phyloP scores from a whole-genome alignment of 257 asterid species.

The Solanum habrochaites region DNA sequence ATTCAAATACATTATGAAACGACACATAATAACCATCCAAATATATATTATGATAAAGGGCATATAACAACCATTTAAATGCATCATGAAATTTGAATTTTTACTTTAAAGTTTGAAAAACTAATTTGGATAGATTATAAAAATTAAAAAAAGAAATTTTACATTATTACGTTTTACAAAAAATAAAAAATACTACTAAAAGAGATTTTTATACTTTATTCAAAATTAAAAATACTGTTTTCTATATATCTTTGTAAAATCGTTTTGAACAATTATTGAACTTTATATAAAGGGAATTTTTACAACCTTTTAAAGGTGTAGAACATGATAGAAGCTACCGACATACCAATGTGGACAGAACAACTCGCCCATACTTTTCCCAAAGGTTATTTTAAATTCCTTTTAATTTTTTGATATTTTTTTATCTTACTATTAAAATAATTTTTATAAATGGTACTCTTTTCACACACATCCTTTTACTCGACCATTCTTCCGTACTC shows the following conservation, averaged over 20 bases:
- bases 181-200: not conserved
- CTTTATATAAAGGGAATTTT: not conserved
- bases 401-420: too few relatives aligned
- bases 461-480: too few relatives aligned
- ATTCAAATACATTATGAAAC: too few relatives aligned
- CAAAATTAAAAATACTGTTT: not conserved
- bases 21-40: too few relatives aligned
- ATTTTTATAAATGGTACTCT: too few relatives aligned
- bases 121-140: too few relatives aligned
- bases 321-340: not conserved
- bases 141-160: not conserved
- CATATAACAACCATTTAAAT: not conserved
- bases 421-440: too few relatives aligned
- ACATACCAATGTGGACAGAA: not conserved
- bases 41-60: too few relatives aligned
- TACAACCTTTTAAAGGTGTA: not conserved
- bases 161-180: not conserved
- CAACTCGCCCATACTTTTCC: not conserved
- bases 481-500: too few relatives aligned
- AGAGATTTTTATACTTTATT: not conserved
- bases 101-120: not conserved
- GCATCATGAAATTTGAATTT: too few relatives aligned
- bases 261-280: not conserved
- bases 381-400: too few relatives aligned
- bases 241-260: fast-evolving